A percentile compares a stretch with the other conserved stretches of the same genome.
These are phyloP conservation scores for Botryotinia narcissicola DNA, from an alignment of 2,329 filamentous ascomycete genomes.

Conservation along the genomic window DNA sequence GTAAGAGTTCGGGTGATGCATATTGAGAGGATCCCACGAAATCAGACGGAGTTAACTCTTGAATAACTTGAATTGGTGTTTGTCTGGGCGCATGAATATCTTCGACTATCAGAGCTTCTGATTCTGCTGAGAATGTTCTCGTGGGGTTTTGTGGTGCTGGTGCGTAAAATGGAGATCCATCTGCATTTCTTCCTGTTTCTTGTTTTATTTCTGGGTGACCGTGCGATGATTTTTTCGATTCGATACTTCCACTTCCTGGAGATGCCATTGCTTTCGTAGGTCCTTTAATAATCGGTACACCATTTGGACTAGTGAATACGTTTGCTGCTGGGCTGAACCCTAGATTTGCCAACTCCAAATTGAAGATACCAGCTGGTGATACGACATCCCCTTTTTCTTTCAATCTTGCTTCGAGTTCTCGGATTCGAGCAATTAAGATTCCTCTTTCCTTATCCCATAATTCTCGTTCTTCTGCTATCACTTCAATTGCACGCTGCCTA, in stretches of 20 bases:
- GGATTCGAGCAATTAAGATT: conserved; percentile 32
- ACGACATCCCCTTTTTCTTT: conserved; percentile 13
- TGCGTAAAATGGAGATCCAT: conserved; percentile 39
- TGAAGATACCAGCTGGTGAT: conserved; percentile 7
- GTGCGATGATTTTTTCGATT: conserved; percentile 8
- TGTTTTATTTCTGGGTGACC: conserved; percentile 25
- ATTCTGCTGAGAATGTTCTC: conserved; percentile 33
- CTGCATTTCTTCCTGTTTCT: conserved; percentile 38
- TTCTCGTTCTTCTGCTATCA: conserved; percentile 37
- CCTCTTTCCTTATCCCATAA: conserved; percentile 38
- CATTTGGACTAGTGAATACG: conserved; percentile 3
- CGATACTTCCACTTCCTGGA: conserved; percentile 12
- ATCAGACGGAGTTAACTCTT: conserved; percentile 37
- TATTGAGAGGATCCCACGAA: conserved; percentile 28
- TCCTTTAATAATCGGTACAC: not conserved
- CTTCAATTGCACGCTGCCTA: conserved; percentile 34
- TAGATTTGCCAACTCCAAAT: conserved; percentile 11
- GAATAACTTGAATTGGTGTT: conserved; percentile 35
- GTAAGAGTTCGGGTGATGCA: conserved; percentile 18
- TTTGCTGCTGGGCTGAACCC: not conserved
- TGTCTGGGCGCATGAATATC: conserved; percentile 32
- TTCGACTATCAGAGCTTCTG: conserved; percentile 34
- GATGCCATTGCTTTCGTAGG: not conserved
- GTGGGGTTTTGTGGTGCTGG: conserved; percentile 37
- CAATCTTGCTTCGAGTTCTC: conserved; percentile 32